Conservation (phyloP, 306 rosid genomes). For the Mucuna pruriens region DNA sequence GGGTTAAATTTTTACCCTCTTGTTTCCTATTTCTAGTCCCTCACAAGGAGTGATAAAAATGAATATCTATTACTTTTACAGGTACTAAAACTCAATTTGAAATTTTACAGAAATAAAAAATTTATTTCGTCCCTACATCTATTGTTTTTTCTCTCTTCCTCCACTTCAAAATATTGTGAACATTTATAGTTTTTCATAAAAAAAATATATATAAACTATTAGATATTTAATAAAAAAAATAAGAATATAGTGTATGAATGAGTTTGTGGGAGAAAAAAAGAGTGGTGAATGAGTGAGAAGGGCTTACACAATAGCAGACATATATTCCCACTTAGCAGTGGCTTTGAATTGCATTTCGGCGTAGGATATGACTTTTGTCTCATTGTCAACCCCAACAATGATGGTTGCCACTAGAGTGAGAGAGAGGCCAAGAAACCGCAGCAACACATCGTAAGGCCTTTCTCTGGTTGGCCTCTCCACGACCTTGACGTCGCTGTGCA, state of each 20-base stretch:
- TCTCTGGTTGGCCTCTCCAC: slow-evolving; percentile 31
- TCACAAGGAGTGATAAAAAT: too few species aligned
- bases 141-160: background rate
- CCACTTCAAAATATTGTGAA: background rate
- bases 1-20: too few species aligned
- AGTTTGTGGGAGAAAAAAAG: too few species aligned
- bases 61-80: too few species aligned
- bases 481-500: slow-evolving; percentile 46
- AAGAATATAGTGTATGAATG: too few species aligned
- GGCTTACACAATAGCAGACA: slow-evolving; percentile 66
- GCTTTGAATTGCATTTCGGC: slow-evolving; percentile 53
- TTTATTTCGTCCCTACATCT: too few species aligned
- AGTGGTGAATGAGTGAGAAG: background rate
- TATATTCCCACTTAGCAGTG: slow-evolving; percentile 72
- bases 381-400: slow-evolving; percentile 53
- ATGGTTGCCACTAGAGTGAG: slow-evolving; percentile 55
- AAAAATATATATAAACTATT: background rate
- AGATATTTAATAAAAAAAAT: too few species aligned
- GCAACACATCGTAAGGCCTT: slow-evolving; percentile 40
- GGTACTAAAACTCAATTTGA: too few species aligned
- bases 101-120: too few species aligned
- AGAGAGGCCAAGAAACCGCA: slow-evolving; percentile 43
- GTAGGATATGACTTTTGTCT: slow-evolving; percentile 50
- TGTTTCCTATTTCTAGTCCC: too few species aligned
- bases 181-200: background rate